These are phyloP conservation scores for Bertia moriformis DNA, from an alignment of 2,329 filamentous ascomycete species.

Conservation along the genomic window DNA sequence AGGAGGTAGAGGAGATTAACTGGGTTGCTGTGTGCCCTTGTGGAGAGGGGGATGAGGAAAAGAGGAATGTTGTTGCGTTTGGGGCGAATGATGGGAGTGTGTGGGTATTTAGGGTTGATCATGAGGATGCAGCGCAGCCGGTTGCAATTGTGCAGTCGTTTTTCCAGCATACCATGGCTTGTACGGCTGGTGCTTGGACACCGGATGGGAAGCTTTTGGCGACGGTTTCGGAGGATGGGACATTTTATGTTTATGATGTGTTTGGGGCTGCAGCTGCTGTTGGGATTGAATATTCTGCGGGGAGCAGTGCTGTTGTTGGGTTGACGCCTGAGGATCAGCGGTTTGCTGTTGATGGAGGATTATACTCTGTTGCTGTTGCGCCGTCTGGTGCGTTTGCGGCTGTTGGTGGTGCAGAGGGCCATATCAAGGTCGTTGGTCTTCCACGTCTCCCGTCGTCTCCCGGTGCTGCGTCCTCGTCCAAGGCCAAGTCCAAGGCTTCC, in stretches of 20 bases:
- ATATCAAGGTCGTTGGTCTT: conserved; percentile 53
- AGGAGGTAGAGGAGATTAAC: conserved; percentile 65
- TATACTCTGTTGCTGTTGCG: conserved; percentile 52
- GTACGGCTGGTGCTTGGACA: conserved; percentile 57
- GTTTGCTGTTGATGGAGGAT: conserved; percentile 56
- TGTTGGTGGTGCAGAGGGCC: conserved; percentile 55
- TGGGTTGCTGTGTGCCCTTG: conserved; percentile 50
- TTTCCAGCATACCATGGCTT: conserved; percentile 56
- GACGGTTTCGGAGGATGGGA: conserved; percentile 55
- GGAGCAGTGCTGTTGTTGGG: conserved; percentile 31
- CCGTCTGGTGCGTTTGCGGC: conserved; percentile 48
- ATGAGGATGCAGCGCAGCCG: conserved; percentile 29
- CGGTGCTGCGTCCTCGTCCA: conserved; percentile 8
- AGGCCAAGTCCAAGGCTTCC: not conserved
- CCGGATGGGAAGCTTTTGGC: conserved; percentile 54
- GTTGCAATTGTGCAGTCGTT: conserved; percentile 54
- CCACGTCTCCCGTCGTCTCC: conserved; percentile 25
- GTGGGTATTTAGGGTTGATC: conserved; percentile 56
- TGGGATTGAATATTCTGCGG: conserved; percentile 8
- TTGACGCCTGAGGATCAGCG: conserved; percentile 53
- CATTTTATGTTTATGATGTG: conserved; percentile 58
- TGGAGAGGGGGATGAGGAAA: conserved; percentile 17
- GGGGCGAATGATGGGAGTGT: conserved; percentile 57
- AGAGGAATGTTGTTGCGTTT: conserved; percentile 50
- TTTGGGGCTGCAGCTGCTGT: conserved; percentile 41